Base-by-base conservation (phyloP, 2,329 filamentous ascomycete species). In the Claviceps fusiformis region DNA sequence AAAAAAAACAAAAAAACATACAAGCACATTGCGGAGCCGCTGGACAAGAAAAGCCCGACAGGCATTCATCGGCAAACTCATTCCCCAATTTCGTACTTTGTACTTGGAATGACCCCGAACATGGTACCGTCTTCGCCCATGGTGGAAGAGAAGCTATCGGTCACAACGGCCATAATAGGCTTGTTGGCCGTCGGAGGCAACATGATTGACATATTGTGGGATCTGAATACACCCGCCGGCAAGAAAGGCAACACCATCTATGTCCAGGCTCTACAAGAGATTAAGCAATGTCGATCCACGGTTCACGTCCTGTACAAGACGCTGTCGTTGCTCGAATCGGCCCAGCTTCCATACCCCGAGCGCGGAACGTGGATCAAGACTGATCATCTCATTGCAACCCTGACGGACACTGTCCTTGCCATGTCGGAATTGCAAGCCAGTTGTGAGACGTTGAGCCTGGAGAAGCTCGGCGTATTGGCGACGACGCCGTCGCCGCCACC, bases 271-370 rank as follows among this genome's bases (percentile, higher is more conserved):
- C 62, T 70, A 6, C 66, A 67, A 49, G 67, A 70, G 57, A 58
- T 69, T 43, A 69, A 70, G 52, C 68, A 71, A 57, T 69, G 67
- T 43, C 67, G 69, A 39, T 71, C 69, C 11, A 69, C 69, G 1
- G 61, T 70, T 19, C 66, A 69, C 59, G 62, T 69, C 44, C 61
- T 71, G 43, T 66, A 65, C 61, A 70, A 70, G 59, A 67, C 66
- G 5, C 63, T 71, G 48, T 60, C 56, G 27, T 62, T 68, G 24
- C 61, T 70, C 55, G 66, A 70, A 57, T 63, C 66, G 43, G 64
- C 58, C 35, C 62, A 63, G 55, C 60, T 70, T 41, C 67, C 67
- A 15, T 67, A 67, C 31, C 68, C 68, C 37, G 65, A 66, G n/a
- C 67, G 69, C 43, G 63, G 62, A 24, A 58, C 62, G 27, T 71